Evolutionary conservation across 176 grass and related monocot species (phyloP).

Genomic region (Carex littledalei): DNA sequence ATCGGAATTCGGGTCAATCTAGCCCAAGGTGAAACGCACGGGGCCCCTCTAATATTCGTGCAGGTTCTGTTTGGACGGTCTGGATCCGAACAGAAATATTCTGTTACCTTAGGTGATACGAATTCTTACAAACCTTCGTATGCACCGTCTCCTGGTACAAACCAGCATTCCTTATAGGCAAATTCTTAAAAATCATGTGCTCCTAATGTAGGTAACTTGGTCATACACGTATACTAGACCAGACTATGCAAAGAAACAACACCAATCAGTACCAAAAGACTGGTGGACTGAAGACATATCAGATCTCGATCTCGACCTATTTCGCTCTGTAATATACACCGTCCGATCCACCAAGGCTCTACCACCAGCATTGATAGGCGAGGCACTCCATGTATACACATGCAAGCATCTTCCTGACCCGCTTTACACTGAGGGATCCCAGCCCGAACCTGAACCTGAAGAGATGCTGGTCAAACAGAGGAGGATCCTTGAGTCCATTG

Average conservation of each 20-base stretch:
- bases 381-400: constrained; percentile 90
- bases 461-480: constrained; percentile 46
- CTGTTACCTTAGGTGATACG: no score
- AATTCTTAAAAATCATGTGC: neutral
- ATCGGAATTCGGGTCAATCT: no score
- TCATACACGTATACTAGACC: constrained; percentile 85
- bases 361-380: constrained; percentile 70
- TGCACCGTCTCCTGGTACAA: neutral
- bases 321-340: constrained; percentile 66
- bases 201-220: constrained; percentile 50
- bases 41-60: no score
- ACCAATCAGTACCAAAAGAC: constrained; percentile 67
- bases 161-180: neutral
- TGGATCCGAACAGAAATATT: no score
- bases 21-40: no score
- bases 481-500: constrained; percentile 74
- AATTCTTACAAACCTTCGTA: neutral
- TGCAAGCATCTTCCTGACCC: constrained; percentile 80
- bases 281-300: constrained; percentile 99
- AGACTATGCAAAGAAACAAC: constrained; percentile 42
- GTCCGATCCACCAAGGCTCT: constrained; percentile 52
- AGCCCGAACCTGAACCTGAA: constrained; percentile 21
- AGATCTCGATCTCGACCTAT: constrained; percentile 85
- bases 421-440: neutral
- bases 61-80: no score